phyloP scores from a whole-genome alignment of 805 yeast species.

The Limtongozyma cylindracea region DNA sequence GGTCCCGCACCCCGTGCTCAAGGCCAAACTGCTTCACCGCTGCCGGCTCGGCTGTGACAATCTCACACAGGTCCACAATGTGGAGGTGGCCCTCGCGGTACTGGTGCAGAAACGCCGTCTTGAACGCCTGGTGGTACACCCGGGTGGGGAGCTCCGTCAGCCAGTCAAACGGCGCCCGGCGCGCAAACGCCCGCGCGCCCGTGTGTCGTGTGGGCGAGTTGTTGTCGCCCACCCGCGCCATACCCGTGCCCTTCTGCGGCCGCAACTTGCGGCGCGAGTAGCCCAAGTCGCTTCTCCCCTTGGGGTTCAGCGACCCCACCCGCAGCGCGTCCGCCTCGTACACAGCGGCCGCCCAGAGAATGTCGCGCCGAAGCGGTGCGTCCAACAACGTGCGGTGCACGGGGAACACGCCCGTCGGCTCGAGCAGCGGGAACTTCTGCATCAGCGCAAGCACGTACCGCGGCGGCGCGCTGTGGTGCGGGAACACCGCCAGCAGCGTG shows the following conservation, averaged over 20 bases:
- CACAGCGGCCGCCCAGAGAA: conserved; percentile 84
- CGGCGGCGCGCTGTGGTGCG: too few relatives aligned
- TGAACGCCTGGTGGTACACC: conserved; percentile 50
- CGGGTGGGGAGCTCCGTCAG: conserved; percentile 53
- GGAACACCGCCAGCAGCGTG: too few relatives aligned
- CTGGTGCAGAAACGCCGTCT: conserved; percentile 61
- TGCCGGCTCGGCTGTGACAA: conserved; percentile 12
- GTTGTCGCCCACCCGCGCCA: conserved; percentile 89
- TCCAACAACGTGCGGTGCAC: conserved; percentile 48
- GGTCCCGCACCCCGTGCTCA: conserved; percentile 19
- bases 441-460: conserved; percentile 51
- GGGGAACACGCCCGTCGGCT: conserved; percentile 59
- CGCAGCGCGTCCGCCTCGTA: conserved; percentile 76
- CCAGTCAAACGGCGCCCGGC: conserved; percentile 77
- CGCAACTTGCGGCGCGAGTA: conserved; percentile 61
- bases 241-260: conserved; percentile 87
- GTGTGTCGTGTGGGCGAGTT: conserved; percentile 81
- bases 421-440: conserved; percentile 73
- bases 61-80: conserved; percentile 21
- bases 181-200: conserved; percentile 77
- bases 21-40: conserved; percentile 24
- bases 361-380: conserved; percentile 66
- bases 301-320: conserved; percentile 74
- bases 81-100: conserved; percentile 52
- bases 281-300: conserved; percentile 69